These are phyloP conservation scores for Carallia brachiata DNA, from an alignment of 345 rosid genomes.

Conservation along the genomic window DNA sequence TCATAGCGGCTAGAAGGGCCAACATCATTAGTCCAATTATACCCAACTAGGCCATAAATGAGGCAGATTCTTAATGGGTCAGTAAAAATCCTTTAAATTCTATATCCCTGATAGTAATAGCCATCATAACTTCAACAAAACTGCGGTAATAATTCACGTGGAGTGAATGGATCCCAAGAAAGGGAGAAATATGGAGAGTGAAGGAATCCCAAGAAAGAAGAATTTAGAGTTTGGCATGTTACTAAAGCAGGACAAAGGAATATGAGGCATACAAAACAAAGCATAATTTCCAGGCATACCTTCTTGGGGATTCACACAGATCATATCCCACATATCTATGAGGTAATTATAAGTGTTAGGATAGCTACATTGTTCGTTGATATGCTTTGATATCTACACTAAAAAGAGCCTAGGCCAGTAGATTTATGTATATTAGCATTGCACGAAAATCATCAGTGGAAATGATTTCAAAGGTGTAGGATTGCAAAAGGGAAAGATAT, in stretches of 20 bases:
- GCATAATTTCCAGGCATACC: slow-evolving; percentile 39
- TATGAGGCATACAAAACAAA: slow-evolving; percentile 36
- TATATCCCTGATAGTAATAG: slow-evolving; percentile 3
- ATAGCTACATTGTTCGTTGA: slow-evolving; percentile 30
- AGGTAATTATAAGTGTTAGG: slow-evolving; percentile 4
- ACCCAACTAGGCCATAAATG: slow-evolving; percentile 18
- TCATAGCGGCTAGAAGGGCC: slow-evolving; percentile 15
- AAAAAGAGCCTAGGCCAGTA: slow-evolving; percentile 6
- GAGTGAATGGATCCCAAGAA: slow-evolving; percentile 76
- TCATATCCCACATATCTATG: slow-evolving; percentile 30
- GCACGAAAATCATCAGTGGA: slow-evolving; percentile 60
- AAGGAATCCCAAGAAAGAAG: slow-evolving; percentile 27
- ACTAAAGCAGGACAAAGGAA: slow-evolving; percentile 70
- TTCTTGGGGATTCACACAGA: slow-evolving; percentile 53
- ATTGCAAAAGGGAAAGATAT: slow-evolving; percentile 30
- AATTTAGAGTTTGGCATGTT: slow-evolving; percentile 72
- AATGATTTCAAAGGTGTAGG: slow-evolving; percentile 35
- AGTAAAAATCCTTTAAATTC: slow-evolving; percentile 14
- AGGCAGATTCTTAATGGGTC: slow-evolving; percentile 18
- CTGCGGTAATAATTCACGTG: slow-evolving; percentile 14
- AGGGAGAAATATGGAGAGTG: slow-evolving; percentile 20
- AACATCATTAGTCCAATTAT: slow-evolving; percentile 28
- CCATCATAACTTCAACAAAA: slow-evolving; percentile 6
- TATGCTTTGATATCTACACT: slow-evolving; percentile 43
- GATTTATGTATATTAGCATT: slow-evolving; percentile 19